Conservation (phyloP, 768 basidiomycete species). For the Panellus pusillus region DNA sequence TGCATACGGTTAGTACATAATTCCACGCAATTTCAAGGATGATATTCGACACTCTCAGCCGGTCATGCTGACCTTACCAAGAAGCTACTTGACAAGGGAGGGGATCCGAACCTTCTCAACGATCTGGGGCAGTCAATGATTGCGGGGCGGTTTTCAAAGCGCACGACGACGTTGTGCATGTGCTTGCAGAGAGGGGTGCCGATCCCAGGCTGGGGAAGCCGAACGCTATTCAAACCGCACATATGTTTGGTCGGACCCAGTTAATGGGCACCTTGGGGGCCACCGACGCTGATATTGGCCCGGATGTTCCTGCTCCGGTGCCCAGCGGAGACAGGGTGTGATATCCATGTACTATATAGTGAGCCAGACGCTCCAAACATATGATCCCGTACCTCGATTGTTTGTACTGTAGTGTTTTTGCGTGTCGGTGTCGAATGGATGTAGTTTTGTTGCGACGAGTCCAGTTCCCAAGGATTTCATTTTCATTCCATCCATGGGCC, state of each 20-base stretch:
- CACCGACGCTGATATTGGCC: slow-evolving; percentile 52
- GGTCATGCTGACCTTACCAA: slow-evolving; percentile 58
- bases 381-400: no score
- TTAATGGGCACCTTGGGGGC: slow-evolving; percentile 59
- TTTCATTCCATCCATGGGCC: no score
- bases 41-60: slow-evolving; percentile 26
- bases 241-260: slow-evolving; percentile 64
- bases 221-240: slow-evolving; percentile 65
- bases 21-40: background rate
- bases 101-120: slow-evolving; percentile 69
- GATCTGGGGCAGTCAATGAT: slow-evolving; percentile 72
- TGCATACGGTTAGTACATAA: slow-evolving; percentile 47
- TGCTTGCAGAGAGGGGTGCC: slow-evolving; percentile 54
- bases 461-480: no score
- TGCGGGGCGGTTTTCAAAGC: slow-evolving; percentile 81
- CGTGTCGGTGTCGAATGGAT: background rate
- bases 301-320: slow-evolving; percentile 36
- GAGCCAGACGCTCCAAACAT: no score
- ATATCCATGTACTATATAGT: background rate
- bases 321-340: background rate
- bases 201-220: slow-evolving; percentile 68
- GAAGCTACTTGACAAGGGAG: slow-evolving; percentile 54
- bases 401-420: no score
- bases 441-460: no score
- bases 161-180: slow-evolving; percentile 60